Conservation (phyloP, 768 basidiomycete species). For the Tylopilus plumbeoviolaceoides region DNA sequence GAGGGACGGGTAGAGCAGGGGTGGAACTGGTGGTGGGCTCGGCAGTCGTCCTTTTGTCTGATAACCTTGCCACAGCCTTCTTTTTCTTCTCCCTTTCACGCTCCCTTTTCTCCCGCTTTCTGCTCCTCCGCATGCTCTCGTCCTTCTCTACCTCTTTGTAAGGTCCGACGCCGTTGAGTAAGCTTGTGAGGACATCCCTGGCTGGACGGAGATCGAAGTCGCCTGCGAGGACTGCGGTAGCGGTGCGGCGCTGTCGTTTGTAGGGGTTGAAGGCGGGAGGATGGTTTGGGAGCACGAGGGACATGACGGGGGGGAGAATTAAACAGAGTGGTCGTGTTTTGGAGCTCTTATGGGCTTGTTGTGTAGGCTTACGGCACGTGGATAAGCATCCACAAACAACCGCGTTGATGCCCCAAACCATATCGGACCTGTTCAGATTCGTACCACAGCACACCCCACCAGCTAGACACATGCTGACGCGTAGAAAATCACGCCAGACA, state of each 20-base stretch:
- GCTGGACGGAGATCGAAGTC: slow-evolving; percentile 62
- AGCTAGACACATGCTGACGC: not conserved
- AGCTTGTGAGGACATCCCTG: slow-evolving; percentile 75
- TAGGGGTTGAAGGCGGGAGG: slow-evolving; percentile 16
- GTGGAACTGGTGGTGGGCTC: slow-evolving; percentile 16
- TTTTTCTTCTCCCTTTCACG: slow-evolving; percentile 49
- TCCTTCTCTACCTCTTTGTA: slow-evolving; percentile 62
- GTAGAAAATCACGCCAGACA: not conserved
- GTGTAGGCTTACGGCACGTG: slow-evolving; percentile 34
- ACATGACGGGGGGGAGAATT: slow-evolving; percentile 18
- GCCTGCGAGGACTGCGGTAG: slow-evolving; percentile 74
- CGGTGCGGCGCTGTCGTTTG: slow-evolving; percentile 52
- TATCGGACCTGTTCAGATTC: slow-evolving; percentile 22
- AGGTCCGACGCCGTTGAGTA: slow-evolving; percentile 70
- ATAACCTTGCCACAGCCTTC: slow-evolving; percentile 32
- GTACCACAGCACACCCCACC: not conserved
- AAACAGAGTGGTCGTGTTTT: slow-evolving; percentile 30
- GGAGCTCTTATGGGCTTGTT: slow-evolving; percentile 33
- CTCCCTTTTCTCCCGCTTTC: slow-evolving; percentile 46
- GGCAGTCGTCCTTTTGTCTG: slow-evolving; percentile 30
- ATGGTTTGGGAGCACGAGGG: slow-evolving; percentile 16
- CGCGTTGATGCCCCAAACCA: slow-evolving; percentile 28
- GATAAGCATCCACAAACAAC: slow-evolving; percentile 35
- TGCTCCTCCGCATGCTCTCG: slow-evolving; percentile 51
- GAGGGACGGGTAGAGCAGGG: slow-evolving; percentile 15